A percentile compares a stretch with the other conserved stretches of the same genome.
Conservation (phyloP, 345 rosid genomes). For the Erodium maritimum region DNA sequence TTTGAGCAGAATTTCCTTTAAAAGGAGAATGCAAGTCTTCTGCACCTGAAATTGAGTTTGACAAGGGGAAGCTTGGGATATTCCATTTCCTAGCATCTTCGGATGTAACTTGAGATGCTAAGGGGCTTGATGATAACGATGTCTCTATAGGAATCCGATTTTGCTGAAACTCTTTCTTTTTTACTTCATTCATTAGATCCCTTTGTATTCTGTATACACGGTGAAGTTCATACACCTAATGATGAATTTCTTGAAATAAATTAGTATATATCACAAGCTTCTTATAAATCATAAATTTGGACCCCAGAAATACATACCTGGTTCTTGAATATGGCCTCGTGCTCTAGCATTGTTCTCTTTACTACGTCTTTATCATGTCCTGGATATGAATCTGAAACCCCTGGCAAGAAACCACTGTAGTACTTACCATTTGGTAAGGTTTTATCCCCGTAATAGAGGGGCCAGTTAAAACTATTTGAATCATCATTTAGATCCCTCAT, state of each 20-base stretch:
- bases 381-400: slow-evolving; percentile 36
- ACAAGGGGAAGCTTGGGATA: slow-evolving; percentile 36
- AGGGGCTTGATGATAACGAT: slow-evolving; percentile 47
- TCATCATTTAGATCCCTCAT: slow-evolving; percentile 76
- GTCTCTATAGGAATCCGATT: slow-evolving; percentile 28
- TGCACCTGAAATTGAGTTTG: slow-evolving; percentile 30
- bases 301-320: slow-evolving; percentile 54
- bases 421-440: slow-evolving; percentile 37
- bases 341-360: slow-evolving; percentile 73
- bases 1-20: slow-evolving; percentile 41
- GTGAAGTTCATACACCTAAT: slow-evolving; percentile 57
- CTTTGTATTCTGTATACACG: slow-evolving; percentile 58
- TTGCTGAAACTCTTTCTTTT: slow-evolving; percentile 39
- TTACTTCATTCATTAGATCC: slow-evolving; percentile 58
- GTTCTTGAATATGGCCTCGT: slow-evolving; percentile 66
- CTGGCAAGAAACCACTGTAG: slow-evolving; percentile 40
- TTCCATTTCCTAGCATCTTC: slow-evolving; percentile 65
- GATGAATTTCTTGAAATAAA: too few relatives aligned
- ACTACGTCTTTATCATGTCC: slow-evolving; percentile 44
- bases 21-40: slow-evolving; percentile 46
- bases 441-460: slow-evolving; percentile 39
- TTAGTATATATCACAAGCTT: neutral
- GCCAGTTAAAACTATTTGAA: slow-evolving; percentile 60
- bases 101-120: slow-evolving; percentile 40
- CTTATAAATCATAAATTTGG: neutral